Base-by-base conservation (phyloP, 441 rosid species). In the Brassica hybrid region DNA sequence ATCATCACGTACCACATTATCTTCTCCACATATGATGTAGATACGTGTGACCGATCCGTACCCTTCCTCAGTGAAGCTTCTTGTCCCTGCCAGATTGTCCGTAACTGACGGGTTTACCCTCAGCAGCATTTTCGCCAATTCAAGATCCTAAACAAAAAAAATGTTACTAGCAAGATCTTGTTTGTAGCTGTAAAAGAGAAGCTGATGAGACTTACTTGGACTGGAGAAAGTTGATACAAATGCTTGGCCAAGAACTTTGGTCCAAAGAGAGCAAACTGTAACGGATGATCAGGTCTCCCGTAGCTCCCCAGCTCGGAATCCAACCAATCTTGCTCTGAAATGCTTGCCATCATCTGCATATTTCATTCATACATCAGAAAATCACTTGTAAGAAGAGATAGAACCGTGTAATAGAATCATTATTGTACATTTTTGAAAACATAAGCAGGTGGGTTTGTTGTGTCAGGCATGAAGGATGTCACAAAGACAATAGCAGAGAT, bases 391-490 rank as follows among this genome's bases (percentile, higher is more conserved):
- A 52, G 38, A 54, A n/a, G n/a, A 25, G 7, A 17, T 67, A 1
- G 13, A 16, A 36, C 16, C 2, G 12, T 7, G 23, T 4, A 54
- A 17, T 17, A 16, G 12, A 54, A 54, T 54, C 59, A 17, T 54
- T 9, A 52, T 14, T 50, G 5, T 54, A 16, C 59, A 17, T 54
- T 54, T 10, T 73, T 50, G 12, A 73, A 13, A 45, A 48, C 69
- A 6, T 62, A 63, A 45, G 62, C 38, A 45, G 76, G 76, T n/a
- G 43, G 50, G 61, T 63, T 50, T 16, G 0, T 64, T 7, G 58
- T 62, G 56, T 90, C 90, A 0, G 97, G 92, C 88, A n/a, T 78
- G 25, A 82, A 82, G 30, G 93, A 89, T 10, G 87, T 16, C 48
- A 88, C n/a, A 76, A 77, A 92, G 69, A 92, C 85, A 34, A 81